A percentile compares a stretch with the other conserved stretches of the same genome.
These are phyloP conservation scores for Sherardia arvensis DNA, from an alignment of 257 asterid genomes.

Conservation along the genomic window DNA sequence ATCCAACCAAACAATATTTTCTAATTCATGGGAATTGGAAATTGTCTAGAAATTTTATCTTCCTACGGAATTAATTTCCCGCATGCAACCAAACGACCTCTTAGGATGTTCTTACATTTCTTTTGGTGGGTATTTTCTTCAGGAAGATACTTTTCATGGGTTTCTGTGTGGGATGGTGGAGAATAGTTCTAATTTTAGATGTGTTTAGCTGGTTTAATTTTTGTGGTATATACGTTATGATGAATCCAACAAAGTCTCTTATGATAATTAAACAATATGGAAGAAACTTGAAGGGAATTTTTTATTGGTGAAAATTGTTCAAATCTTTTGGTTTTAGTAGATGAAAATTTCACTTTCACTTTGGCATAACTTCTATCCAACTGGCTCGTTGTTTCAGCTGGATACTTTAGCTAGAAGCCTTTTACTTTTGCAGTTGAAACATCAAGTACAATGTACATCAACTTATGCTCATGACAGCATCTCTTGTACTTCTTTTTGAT, in stretches of 20 bases:
- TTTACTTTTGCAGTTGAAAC: background rate
- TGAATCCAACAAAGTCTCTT: background rate
- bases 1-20: no score
- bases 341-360: background rate
- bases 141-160: background rate
- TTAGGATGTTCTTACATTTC: background rate
- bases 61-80: no score
- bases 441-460: background rate
- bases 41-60: no score
- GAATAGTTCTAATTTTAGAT: no score
- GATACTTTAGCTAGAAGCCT: background rate
- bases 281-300: background rate
- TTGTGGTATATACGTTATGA: background rate
- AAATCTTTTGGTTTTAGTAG: background rate
- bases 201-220: no score
- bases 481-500: background rate
- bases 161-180: background rate
- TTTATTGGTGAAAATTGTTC: background rate
- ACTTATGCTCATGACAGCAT: background rate
- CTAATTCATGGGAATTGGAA: no score
- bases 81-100: no score
- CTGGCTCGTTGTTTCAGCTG: background rate
- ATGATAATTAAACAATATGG: background rate
- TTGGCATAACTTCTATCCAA: background rate
- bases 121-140: background rate